Base-by-base conservation (phyloP, 2,329 filamentous ascomycete species). In the Fusarium avenaceum region DNA sequence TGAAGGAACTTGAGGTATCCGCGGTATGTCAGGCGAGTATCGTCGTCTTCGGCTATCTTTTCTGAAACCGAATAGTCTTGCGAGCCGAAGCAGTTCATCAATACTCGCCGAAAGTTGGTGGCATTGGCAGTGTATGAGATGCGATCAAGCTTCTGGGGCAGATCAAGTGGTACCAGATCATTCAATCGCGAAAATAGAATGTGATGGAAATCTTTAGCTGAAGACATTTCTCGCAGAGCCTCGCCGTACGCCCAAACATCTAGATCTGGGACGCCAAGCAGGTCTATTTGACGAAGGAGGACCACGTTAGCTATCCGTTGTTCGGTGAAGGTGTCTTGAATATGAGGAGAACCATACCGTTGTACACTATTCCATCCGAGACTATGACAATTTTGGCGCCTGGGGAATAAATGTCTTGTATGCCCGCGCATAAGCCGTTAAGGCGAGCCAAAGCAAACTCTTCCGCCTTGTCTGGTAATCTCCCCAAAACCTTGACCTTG, bases 351-450 rank as follows among this genome's bases (percentile, higher is more conserved):
- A n/a, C n/a, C 75, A 26, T 69, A 84, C 84, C 85, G 58, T 86
- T 87, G 44, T 86, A 87, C 1, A 84, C 81, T 17, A 87, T 76
- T 0, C 85, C 85, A 67, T 87, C 85, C 0, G 85, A 86, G 11
- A 84, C 79, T 38, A 87, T 85, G 19, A 79, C 80, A 3, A 74
- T 57, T 13, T 65, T 42, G 2, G 76, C 76, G 3, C 76, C 76
- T 6, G 76, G 75, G 0, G 42, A 7, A n/a, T 77, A 77, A 2
- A 76, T 38, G 3, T 76, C 55, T 1, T 56, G 26, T n/a, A 77
- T 76, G 6, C 66, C 57, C 3, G 30, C 22, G n/a, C 76, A 77
- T 66, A 77, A 74, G 15, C 52, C 59, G 20, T 77, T 72, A 3
- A 77, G 42, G 0, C 74, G 64, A 3, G 53, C 63, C 1, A 77